Evolutionary conservation across 2,329 filamentous ascomycete species (phyloP), one percentile per base, ranked within the genome.

Genomic region (Fusarium coicis): DNA sequence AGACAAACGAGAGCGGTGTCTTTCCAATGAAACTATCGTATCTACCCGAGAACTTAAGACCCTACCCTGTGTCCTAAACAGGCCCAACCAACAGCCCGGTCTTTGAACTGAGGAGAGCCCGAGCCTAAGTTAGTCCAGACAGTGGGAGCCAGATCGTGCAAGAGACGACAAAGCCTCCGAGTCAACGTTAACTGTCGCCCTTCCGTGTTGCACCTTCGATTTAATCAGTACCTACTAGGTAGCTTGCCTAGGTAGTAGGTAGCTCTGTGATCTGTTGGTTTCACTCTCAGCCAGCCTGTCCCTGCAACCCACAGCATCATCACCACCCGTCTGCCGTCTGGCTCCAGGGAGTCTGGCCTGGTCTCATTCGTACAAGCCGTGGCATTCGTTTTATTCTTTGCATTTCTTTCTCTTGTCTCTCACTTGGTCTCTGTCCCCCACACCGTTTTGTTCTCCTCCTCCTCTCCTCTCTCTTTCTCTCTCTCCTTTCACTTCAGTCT

Each of bases 221-320:
- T 47, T 43, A 37, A 37, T 36, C 18, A 66, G 57, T 68, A 26
- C 26, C 26, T 68, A n/a, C n/a, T n/a, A n/a, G n/a, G n/a, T n/a
- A 68, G 66, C 57, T 68, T 65, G 37, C 58, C 46, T 64, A 28
- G 43, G 43, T 28, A 46, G 26, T 28, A 46, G 44, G 26, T 28
- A 42, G 30, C 57, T 60, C 40, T 74, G 68, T 66, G 32, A 47
- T 50, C 49, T 44, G 23, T 76, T 66, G 63, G 76, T 73, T 72
- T 74, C 71, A 74, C 54, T 64, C 64, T 66, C 50, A 71, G 72
- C 68, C 50, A 73, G 74, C 68, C 72, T 69, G 75, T 77, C 75
- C 75, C 74, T 75, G 72, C 64, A 74, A 64, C 75, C 67, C 72
- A 74, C 63, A 75, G 67, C 75, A 77, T 77, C 75, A 76, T 74